phyloP scores from a whole-genome alignment of 208 protist species.

The Crithidia expoeki region DNA sequence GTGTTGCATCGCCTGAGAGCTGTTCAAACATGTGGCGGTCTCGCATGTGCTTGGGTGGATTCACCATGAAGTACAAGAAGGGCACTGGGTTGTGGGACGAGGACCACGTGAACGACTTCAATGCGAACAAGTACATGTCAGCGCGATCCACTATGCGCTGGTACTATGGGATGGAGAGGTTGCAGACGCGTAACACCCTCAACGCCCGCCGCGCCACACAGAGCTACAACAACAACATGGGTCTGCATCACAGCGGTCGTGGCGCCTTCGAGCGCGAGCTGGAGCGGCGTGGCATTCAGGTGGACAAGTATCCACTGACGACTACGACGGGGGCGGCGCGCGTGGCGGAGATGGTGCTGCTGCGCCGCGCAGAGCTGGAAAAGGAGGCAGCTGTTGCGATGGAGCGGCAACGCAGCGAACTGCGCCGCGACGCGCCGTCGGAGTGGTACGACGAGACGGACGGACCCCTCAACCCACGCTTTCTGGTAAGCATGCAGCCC shows the following conservation, averaged over 20 bases:
- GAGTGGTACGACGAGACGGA: constrained; percentile 83
- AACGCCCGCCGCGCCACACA: constrained; percentile 67
- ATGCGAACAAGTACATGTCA: constrained; percentile 75
- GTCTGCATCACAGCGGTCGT: constrained; percentile 83
- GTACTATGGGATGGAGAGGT: constrained; percentile 87
- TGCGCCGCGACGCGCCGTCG: constrained; percentile 52
- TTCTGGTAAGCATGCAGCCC: constrained; percentile 72
- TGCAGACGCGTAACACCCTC: constrained; percentile 70
- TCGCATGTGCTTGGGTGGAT: constrained; percentile 42
- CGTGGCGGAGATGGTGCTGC: constrained; percentile 84
- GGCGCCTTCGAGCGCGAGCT: constrained; percentile 89
- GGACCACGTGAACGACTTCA: constrained; percentile 92
- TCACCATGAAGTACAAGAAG: constrained; percentile 89
- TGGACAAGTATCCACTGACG: constrained; percentile 88
- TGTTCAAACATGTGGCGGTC: constrained; percentile 41
- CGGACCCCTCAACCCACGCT: constrained; percentile 87
- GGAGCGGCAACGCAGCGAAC: constrained; percentile 37
- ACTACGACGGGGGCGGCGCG: constrained; percentile 81
- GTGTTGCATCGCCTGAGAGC: neutral
- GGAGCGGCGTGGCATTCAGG: constrained; percentile 72
- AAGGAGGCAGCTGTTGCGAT: constrained; percentile 56
- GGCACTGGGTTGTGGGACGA: constrained; percentile 90
- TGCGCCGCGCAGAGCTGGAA: constrained; percentile 81
- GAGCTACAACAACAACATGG: constrained; percentile 88
- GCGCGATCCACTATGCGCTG: constrained; percentile 81